A percentile compares a stretch with the other conserved stretches of the same genome.
phyloP scores from a whole-genome alignment of 805 yeast species.

The Barnettozyma sucrosica region DNA sequence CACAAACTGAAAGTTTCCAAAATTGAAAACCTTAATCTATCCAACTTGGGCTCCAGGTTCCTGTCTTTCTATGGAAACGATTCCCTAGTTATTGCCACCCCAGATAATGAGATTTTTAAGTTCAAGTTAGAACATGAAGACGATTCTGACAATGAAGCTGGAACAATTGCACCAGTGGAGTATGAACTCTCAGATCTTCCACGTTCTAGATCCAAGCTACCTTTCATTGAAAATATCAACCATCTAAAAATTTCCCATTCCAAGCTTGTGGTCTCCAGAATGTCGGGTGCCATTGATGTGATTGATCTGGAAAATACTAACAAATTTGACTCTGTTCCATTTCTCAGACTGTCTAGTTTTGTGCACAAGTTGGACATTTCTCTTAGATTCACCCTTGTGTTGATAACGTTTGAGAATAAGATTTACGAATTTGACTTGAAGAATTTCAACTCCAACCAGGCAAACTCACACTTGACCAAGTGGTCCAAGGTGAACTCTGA shows the following conservation, averaged over 20 bases:
- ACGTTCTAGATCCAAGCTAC: conserved; percentile 30
- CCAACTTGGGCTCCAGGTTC: conserved; percentile 50
- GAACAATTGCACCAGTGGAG: conserved; percentile 21
- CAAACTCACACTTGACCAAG: conserved; percentile 40
- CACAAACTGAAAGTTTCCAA: conserved; percentile 44
- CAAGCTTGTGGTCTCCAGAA: conserved; percentile 51
- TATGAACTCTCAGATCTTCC: conserved; percentile 37
- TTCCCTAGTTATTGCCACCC: conserved; percentile 45
- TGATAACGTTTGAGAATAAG: conserved; percentile 69
- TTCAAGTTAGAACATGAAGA: conserved; percentile 28
- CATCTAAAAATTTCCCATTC: conserved; percentile 43
- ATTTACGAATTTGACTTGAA: conserved; percentile 58
- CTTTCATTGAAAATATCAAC: conserved; percentile 47
- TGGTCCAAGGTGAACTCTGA: conserved; percentile 84
- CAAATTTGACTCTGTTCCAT: conserved; percentile 29
- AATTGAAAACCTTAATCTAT: conserved; percentile 34
- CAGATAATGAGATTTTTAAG: conserved; percentile 54
- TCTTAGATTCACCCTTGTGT: conserved; percentile 44
- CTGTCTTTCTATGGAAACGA: conserved; percentile 43
- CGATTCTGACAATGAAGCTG: conserved; percentile 25
- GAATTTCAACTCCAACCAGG: conserved; percentile 2
- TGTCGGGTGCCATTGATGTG: conserved; percentile 59
- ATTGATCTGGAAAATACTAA: conserved; percentile 29
- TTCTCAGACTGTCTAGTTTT: conserved; percentile 54
- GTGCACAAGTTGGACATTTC: conserved; percentile 62